Evolutionary conservation across 1,284 basidiomycete species (phyloP), one percentile per base, ranked within the genome.

Genomic region (Sanghuangporus baumii): DNA sequence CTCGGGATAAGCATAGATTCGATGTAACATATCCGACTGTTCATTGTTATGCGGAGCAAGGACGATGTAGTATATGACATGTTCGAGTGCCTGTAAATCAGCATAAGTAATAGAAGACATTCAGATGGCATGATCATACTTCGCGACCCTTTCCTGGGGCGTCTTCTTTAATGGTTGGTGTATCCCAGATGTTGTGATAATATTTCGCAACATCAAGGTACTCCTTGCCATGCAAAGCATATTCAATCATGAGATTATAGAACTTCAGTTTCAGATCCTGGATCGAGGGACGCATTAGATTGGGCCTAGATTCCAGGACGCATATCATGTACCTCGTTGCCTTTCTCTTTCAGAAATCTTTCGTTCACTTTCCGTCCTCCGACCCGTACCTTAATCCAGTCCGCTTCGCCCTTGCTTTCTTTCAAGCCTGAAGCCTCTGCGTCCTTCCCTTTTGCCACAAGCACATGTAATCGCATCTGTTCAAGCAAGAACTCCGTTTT

Each of bases 401-500:
- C 87, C 65, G 85, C 75, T 76, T 94, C 87, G 71, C 94, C 86
- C 56, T 84, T 87, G 57, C 80, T 82, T 41, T 69, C 70, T 46
- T 73, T 74, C 11, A 80, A 83, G 23, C 80, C 81, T 67, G 80
- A 78, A 8, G 70, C 75, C 67, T 81, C 79, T 8, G 71, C 75
- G 67, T 92, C 90, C 74, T 92, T 93, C 68, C 83, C 75, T 56
- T 83, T 80, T 31, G 91, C 90, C 31, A 93, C 83, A 37, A 82
- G 79, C 56, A 90, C 84, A 69, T 93, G 74, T 58, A 99, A 76
- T 59, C 97, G 84, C 95, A 99, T 99, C 75, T 99, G 97, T 76
- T 99, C 96, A 48, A 99, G 79, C 68, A 99, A 93, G 72, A 99
- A 98, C 72, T 98, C 94, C 9, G 94, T 97, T 82, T 99, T 99